Evolutionary conservation across 192 early-diverging fungal species (phyloP).

Genomic region (Backusella luteola): DNA sequence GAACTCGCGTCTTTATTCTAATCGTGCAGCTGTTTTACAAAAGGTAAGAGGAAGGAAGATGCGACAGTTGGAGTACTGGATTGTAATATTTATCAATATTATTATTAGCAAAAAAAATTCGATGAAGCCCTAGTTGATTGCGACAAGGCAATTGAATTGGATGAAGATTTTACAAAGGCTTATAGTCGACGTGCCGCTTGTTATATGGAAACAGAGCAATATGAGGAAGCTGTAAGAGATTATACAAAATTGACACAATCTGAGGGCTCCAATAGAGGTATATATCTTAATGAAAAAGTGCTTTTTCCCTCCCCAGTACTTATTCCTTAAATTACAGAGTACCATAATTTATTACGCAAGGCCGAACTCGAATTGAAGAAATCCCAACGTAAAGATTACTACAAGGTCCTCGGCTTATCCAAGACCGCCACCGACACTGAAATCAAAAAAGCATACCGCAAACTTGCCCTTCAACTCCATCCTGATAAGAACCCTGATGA

Average conservation of each 20-base stretch:
- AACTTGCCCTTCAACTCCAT: constrained; percentile 84
- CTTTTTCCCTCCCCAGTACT: no score
- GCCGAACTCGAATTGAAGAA: constrained; percentile 68
- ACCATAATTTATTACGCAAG: constrained; percentile 43
- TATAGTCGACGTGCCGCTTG: constrained; percentile 76
- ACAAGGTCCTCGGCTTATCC: constrained; percentile 82
- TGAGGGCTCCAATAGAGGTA: constrained; percentile 64
- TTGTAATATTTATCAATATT: background rate
- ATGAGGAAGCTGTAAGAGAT: constrained; percentile 80
- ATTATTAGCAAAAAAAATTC: constrained; percentile 47
- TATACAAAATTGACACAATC: constrained; percentile 59
- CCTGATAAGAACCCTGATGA: constrained; percentile 86
- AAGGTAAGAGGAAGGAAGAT: constrained; percentile 38
- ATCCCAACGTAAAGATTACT: constrained; percentile 94
- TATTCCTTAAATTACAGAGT: constrained; percentile 3
- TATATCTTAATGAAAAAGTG: background rate
- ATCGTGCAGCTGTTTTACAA: constrained; percentile 69
- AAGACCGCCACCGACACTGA: constrained; percentile 76
- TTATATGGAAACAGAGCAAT: constrained; percentile 68
- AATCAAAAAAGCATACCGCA: constrained; percentile 83
- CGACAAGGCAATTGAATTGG: constrained; percentile 63
- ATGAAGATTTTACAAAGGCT: constrained; percentile 66
- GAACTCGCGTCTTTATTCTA: constrained; percentile 70
- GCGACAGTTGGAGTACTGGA: background rate
- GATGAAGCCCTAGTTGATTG: constrained; percentile 61